Conservation (phyloP, 129 eudicot genomes). For the Artemisia tridentata region DNA sequence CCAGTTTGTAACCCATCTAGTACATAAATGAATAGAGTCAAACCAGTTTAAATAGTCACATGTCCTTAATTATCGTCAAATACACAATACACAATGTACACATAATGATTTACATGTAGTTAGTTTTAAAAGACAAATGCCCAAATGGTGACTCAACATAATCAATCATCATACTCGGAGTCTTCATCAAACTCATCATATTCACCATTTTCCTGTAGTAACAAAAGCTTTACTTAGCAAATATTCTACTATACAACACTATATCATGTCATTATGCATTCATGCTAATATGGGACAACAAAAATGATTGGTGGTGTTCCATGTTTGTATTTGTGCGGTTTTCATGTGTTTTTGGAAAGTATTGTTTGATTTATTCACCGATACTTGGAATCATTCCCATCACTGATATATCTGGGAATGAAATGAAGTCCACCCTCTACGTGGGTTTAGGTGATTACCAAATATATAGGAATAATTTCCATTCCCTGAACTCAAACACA, state of each 20-base stretch:
- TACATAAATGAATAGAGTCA: too few relatives aligned
- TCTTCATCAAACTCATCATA: constrained; percentile 43
- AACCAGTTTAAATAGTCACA: too few relatives aligned
- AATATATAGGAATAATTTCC: background rate
- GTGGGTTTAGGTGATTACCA: background rate
- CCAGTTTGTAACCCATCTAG: too few relatives aligned
- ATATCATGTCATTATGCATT: background rate
- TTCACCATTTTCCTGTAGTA: constrained; percentile 67
- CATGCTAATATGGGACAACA: background rate
- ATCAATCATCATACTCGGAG: constrained; percentile 45
- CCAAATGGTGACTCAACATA: too few relatives aligned
- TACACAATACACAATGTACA: too few relatives aligned
- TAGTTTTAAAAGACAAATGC: too few relatives aligned
- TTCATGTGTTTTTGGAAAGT: background rate
- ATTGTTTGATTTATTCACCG: background rate
- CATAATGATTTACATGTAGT: too few relatives aligned
- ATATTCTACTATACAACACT: background rate
- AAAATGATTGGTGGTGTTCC: background rate
- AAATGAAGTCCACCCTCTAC: background rate
- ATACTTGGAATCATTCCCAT: background rate
- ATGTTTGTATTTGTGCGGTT: background rate
- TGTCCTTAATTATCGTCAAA: too few relatives aligned
- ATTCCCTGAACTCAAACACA: background rate
- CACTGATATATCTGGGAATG: background rate
- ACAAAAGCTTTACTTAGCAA: too few relatives aligned